Evolutionary conservation across 495 filamentous ascomycete species (phyloP), one percentile per base, ranked within the genome.

Genomic region (Penicillium longicatenatum): DNA sequence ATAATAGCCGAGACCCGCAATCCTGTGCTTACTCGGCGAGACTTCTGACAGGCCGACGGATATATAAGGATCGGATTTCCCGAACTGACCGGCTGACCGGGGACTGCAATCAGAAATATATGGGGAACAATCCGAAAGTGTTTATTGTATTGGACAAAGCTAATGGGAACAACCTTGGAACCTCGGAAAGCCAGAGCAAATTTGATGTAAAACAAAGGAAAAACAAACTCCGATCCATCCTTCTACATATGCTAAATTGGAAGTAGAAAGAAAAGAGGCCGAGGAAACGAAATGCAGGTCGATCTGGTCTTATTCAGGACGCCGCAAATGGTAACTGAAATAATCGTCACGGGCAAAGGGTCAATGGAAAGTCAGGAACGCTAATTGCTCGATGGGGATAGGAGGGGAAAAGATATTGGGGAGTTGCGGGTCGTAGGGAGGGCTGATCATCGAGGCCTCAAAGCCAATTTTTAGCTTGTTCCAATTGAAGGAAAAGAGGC

Each of bases 231-330:
- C 61, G 33, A 45, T 46, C 52, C 56, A 26, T 53, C 52, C 14
- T 54, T 63, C 57, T 63, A 63, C 47, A 54, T 53, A 59, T 63
- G 61, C 56, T 57, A 49, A 54, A 54, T 29, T 44, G 41, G 46
- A 48, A n/a, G n/a, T n/a, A n/a, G 22, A 46, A 35, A 47, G 14
- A 41, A 47, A 14, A 46, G 21, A 35, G 50, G 19, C 22, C 29
- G 37, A 44, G n/a, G n/a, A n/a, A n/a, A 44, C 21, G 50, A 43
- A 54, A 57, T 48, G 42, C 52, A 56, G 41, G 20, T 52, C 31
- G 17, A 33, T 52, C 30, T 57, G 58, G 39, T 61, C 59, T 61
- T 57, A 44, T 21, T 51, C 41, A 33, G 43, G 50, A 57, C 54
- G 59, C 54, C 50, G 21, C n/a, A 12, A 11, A 42, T 49, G 22